phyloP scores from a whole-genome alignment of 257 asterid species.

The Solanum paucissectum region DNA sequence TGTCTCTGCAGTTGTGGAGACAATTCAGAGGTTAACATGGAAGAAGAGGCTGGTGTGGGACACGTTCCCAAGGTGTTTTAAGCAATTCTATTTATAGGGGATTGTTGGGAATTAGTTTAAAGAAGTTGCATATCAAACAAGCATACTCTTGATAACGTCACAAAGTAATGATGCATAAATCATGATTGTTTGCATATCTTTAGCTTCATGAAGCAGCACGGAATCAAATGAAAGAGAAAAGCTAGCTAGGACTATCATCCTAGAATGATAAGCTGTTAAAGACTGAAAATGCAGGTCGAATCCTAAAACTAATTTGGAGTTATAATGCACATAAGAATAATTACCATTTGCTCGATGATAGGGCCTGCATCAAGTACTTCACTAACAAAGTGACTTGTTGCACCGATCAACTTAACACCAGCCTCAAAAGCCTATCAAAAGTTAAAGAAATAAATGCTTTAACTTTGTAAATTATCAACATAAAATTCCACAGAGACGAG shows the following conservation, averaged over 20 bases:
- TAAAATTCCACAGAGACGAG: not conserved
- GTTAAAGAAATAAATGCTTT: not conserved
- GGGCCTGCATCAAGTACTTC: conserved; percentile 93
- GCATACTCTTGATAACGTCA: not conserved
- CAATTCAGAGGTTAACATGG: not conserved
- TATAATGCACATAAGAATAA: not conserved
- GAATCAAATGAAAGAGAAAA: not conserved
- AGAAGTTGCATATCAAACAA: not conserved
- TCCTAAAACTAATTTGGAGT: not conserved
- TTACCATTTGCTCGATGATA: conserved; percentile 94
- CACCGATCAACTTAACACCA: conserved; percentile 94
- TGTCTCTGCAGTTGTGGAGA: not conserved
- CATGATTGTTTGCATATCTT: not conserved
- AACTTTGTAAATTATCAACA: not conserved
- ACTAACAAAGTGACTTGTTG: conserved; percentile 87
- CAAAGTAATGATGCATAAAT: not conserved
- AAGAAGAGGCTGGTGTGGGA: not conserved
- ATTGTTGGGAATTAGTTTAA: not conserved
- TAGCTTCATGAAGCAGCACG: not conserved
- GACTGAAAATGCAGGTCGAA: not conserved
- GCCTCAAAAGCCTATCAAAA: conserved; percentile 76
- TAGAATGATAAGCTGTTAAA: not conserved
- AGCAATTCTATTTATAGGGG: not conserved
- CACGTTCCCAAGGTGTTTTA: not conserved
- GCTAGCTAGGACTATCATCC: not conserved